Evolutionary conservation across 345 rosid species (phyloP).

Genomic region (Populus pruinosa): DNA sequence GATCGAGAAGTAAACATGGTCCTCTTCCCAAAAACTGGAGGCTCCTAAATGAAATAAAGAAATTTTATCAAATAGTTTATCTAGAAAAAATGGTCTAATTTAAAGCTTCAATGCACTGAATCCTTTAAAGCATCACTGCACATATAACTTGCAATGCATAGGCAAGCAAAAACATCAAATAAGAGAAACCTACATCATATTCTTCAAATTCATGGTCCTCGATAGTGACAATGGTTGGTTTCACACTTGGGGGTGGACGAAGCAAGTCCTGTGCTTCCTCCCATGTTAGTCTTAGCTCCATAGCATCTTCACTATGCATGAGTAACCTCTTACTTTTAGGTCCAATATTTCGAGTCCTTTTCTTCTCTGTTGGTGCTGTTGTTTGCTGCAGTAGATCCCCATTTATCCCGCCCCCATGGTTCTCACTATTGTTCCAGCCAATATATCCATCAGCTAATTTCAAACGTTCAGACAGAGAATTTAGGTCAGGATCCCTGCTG

Average conservation of each 20-base stretch:
- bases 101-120: neutral
- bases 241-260: constrained; percentile 67
- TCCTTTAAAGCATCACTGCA: neutral
- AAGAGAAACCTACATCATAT: constrained; percentile 58
- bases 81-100: neutral
- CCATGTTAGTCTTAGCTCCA: constrained; percentile 81
- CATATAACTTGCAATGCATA: neutral
- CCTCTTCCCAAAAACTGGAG: constrained; percentile 90
- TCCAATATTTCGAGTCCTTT: constrained; percentile 70
- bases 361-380: constrained; percentile 44
- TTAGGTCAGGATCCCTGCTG: constrained; percentile 31
- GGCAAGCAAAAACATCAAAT: neutral
- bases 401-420: constrained; percentile 32
- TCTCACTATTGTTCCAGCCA: constrained; percentile 46
- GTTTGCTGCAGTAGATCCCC: constrained; percentile 37
- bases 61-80: constrained; percentile 16
- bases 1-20: constrained; percentile 49
- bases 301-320: constrained; percentile 61
- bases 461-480: constrained; percentile 37
- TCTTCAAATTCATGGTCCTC: constrained; percentile 90
- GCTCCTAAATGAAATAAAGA: constrained; percentile 55
- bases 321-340: constrained; percentile 69
- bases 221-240: constrained; percentile 50
- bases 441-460: constrained; percentile 41
- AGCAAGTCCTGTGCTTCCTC: constrained; percentile 89